These are phyloP conservation scores for Candida adriatica DNA, from an alignment of 805 yeast genomes.

Conservation along the genomic window DNA sequence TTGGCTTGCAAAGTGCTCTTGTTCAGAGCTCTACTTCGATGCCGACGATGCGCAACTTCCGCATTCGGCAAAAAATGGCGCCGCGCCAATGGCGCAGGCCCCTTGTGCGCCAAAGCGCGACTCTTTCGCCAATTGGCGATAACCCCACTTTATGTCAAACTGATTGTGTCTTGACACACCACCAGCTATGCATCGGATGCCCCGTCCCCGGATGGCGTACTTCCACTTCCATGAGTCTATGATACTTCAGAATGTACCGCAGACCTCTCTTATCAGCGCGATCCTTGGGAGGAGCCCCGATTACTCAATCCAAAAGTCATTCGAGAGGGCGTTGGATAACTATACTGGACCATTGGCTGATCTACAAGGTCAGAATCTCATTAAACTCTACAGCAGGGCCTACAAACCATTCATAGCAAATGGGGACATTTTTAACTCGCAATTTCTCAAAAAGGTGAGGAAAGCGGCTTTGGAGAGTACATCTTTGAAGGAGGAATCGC, in stretches of 20 bases:
- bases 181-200: too few species aligned
- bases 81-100: too few species aligned
- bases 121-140: too few species aligned
- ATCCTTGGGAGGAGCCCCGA: slow-evolving; percentile 10
- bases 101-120: too few species aligned
- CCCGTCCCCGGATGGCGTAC: slow-evolving; percentile 5
- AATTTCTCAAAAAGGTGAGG: too few species aligned
- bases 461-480: too few species aligned
- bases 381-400: slow-evolving; percentile 11
- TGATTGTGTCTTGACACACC: too few species aligned
- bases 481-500: slow-evolving; percentile 5
- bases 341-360: not conserved
- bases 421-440: too few species aligned
- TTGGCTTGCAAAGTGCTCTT: not conserved
- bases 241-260: slow-evolving; percentile 13
- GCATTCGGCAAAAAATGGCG: too few species aligned
- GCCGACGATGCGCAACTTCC: too few species aligned
- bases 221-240: slow-evolving; percentile 20
- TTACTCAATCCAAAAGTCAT: slow-evolving; percentile 14
- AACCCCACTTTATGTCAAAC: too few species aligned
- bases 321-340: slow-evolving; percentile 6
- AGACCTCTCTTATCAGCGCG: slow-evolving; percentile 15
- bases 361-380: slow-evolving; percentile 5
- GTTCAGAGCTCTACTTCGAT: too few species aligned
- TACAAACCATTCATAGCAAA: slow-evolving; percentile 22